These are phyloP conservation scores for Tylopilus plumbeoviolaceoides DNA, from an alignment of 768 basidiomycete genomes.

Conservation along the genomic window DNA sequence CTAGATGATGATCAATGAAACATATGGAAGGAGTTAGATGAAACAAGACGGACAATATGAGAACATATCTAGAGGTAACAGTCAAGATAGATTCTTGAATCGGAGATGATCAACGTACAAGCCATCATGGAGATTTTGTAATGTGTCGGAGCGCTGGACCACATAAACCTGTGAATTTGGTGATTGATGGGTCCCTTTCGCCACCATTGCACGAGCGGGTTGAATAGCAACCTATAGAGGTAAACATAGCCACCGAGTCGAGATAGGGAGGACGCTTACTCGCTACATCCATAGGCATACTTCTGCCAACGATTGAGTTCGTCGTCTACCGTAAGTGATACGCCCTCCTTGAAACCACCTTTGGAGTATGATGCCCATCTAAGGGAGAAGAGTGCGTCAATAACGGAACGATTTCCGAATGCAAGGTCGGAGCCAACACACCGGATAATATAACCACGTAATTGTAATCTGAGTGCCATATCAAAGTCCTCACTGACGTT, in stretches of 20 bases:
- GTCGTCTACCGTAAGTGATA: slow-evolving; percentile 84
- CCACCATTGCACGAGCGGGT: slow-evolving; percentile 79
- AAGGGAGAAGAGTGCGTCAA: not conserved
- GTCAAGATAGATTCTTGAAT: slow-evolving; percentile 2
- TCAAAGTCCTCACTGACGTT: slow-evolving; percentile 71
- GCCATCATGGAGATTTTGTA: slow-evolving; percentile 70
- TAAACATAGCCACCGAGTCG: not conserved
- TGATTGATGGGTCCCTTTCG: slow-evolving; percentile 77
- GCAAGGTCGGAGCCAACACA: slow-evolving; percentile 6
- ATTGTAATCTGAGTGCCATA: slow-evolving; percentile 59
- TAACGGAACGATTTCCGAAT: slow-evolving; percentile 1
- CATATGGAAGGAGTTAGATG: not conserved
- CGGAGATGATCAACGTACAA: slow-evolving; percentile 34
- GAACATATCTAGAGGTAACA: slow-evolving; percentile 39
- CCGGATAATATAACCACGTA: slow-evolving; percentile 69
- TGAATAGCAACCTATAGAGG: slow-evolving; percentile 69
- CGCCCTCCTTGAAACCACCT: slow-evolving; percentile 88
- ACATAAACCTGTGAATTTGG: slow-evolving; percentile 71
- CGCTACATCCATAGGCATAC: slow-evolving; percentile 64
- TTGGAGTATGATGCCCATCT: slow-evolving; percentile 80
- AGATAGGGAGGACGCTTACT: slow-evolving; percentile 38
- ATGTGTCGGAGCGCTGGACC: slow-evolving; percentile 74
- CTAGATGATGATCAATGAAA: slow-evolving; percentile 7
- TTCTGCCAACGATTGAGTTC: slow-evolving; percentile 94
- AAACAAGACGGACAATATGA: slow-evolving; percentile 41